phyloP scores from a whole-genome alignment of 192 early-diverging fungal genomes.

The Allomyces macrogynus region DNA sequence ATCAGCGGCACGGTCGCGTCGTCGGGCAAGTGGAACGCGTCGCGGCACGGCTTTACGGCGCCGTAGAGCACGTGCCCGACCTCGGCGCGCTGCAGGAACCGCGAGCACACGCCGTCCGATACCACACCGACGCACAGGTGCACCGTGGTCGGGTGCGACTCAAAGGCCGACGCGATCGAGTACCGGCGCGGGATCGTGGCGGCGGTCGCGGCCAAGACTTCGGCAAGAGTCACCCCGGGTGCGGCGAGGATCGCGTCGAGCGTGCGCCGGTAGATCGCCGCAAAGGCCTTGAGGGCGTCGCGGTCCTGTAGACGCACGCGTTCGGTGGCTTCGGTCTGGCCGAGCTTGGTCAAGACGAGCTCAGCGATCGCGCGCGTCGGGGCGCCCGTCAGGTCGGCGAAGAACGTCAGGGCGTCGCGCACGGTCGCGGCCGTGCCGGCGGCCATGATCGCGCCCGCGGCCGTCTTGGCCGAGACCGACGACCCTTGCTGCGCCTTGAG shows the following conservation, averaged over 20 bases:
- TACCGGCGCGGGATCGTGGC: conserved; percentile 7
- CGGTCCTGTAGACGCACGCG: not conserved
- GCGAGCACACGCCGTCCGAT: conserved; percentile 6
- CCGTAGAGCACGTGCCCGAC: not conserved
- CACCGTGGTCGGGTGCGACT: not conserved
- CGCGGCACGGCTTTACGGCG: not conserved
- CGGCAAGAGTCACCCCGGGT: not conserved
- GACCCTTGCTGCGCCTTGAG: not conserved
- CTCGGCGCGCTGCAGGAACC: conserved; percentile 3
- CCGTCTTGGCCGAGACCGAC: not conserved
- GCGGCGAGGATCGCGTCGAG: not conserved
- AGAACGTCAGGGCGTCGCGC: conserved; percentile 18
- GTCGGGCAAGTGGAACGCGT: conserved; percentile 4
- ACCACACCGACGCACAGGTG: conserved; percentile 11
- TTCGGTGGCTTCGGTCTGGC: not conserved
- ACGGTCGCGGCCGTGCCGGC: conserved; percentile 20
- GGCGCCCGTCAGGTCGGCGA: conserved; percentile 17
- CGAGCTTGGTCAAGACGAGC: not conserved
- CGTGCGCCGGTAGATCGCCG: not conserved
- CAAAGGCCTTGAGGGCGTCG: not conserved
- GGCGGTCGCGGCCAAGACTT: not conserved
- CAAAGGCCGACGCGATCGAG: conserved; percentile 13
- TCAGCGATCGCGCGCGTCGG: not conserved
- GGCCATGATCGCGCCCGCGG: not conserved
- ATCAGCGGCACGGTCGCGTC: not conserved